Evolutionary conservation across 192 early-diverging fungal species (phyloP).

Genomic region (Backusella circina): DNA sequence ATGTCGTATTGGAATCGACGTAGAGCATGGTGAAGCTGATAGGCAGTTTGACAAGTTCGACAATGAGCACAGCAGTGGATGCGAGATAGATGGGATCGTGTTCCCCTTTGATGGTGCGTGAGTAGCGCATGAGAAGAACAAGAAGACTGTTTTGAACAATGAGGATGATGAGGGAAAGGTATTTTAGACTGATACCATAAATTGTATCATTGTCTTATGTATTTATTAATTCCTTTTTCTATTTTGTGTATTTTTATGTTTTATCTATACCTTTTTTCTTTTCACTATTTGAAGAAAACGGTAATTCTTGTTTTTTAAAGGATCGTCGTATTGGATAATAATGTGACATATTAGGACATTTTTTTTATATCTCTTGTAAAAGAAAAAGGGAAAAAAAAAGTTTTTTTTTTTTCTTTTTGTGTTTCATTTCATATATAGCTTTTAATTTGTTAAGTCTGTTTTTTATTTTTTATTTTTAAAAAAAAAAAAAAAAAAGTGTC

Average conservation of each 20-base stretch:
- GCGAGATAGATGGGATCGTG: conserved; percentile 70
- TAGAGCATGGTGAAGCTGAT: conserved; percentile 43
- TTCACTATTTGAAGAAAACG: background rate
- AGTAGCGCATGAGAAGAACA: conserved; percentile 91
- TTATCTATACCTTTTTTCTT: background rate
- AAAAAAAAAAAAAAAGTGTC: background rate
- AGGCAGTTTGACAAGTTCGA: conserved; percentile 82
- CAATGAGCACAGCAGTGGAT: conserved; percentile 89
- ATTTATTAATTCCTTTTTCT: background rate
- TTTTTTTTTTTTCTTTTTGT: background rate
- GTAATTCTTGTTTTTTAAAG: conserved; percentile 6
- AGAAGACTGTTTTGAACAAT: conserved; percentile 85
- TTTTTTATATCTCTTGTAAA: background rate
- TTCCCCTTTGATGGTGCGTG: conserved; percentile 50
- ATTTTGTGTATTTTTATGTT: background rate
- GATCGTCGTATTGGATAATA: background rate
- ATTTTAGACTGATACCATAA: conserved; percentile 44
- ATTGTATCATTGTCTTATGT: background rate
- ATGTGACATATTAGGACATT: too few species aligned
- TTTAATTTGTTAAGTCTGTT: background rate
- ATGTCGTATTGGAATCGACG: background rate
- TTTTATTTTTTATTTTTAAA: background rate
- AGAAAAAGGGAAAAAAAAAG: background rate
- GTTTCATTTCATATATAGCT: background rate
- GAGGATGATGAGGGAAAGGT: conserved; percentile 78